A percentile compares a stretch with the other conserved stretches of the same genome.
Conservation (phyloP, 129 eudicot genomes). For the Saposhnikovia divaricata region DNA sequence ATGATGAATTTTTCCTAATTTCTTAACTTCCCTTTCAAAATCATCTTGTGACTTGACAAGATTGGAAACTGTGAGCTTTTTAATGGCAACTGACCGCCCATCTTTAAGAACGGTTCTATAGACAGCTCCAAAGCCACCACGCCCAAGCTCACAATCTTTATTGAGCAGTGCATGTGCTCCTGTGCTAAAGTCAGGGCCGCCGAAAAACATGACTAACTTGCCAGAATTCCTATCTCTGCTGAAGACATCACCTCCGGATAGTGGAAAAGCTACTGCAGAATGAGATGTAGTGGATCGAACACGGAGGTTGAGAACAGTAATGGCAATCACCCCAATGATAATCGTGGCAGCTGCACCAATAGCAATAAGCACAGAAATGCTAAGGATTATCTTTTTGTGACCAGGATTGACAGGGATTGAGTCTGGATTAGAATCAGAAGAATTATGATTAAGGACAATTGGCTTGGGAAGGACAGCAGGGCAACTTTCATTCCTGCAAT, state of each 20-base stretch:
- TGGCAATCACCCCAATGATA: slow-evolving; percentile 8
- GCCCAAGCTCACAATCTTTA: slow-evolving; percentile 15
- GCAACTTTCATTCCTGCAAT: slow-evolving; percentile 7
- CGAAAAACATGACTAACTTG: slow-evolving; percentile 8
- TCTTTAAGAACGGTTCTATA: slow-evolving; percentile 12
- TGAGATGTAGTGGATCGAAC: slow-evolving; percentile 5
- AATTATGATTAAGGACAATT: slow-evolving; percentile 11
- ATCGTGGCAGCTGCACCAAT: slow-evolving; percentile 14
- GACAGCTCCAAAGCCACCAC: slow-evolving; percentile 14
- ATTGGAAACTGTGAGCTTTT: slow-evolving; percentile 9
- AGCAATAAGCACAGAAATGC: slow-evolving; percentile 13
- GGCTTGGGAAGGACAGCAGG: slow-evolving; percentile 14
- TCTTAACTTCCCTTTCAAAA: slow-evolving; percentile 12
- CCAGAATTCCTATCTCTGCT: slow-evolving; percentile 12
- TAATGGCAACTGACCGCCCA: slow-evolving; percentile 10
- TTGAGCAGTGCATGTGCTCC: slow-evolving; percentile 14
- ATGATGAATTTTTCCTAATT: slow-evolving; percentile 8
- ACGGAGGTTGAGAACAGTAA: slow-evolving; percentile 6
- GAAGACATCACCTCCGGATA: slow-evolving; percentile 5
- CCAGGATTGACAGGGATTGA: not conserved
- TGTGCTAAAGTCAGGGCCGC: slow-evolving; percentile 8
- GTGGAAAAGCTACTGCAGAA: slow-evolving; percentile 9
- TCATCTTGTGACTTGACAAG: slow-evolving; percentile 13
- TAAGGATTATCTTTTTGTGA: slow-evolving; percentile 5
- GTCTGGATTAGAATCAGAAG: slow-evolving; percentile 1